These are phyloP conservation scores for Rhizopus stolonifer DNA, from an alignment of 371 early-diverging fungal species.

Conservation along the genomic window DNA sequence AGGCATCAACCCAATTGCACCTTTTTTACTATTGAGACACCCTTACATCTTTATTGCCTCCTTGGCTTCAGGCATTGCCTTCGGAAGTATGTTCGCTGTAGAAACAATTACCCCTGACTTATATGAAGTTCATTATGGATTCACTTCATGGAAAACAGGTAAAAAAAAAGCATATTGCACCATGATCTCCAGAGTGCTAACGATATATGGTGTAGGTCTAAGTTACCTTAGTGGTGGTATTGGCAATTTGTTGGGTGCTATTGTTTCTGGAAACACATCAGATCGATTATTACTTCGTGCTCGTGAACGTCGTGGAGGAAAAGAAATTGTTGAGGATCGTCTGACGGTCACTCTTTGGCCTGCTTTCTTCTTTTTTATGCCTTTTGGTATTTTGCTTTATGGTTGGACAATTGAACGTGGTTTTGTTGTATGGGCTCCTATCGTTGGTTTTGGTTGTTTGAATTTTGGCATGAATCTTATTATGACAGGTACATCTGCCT, in stretches of 20 bases:
- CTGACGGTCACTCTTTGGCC: slow-evolving; percentile 43
- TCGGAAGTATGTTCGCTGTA: slow-evolving; percentile 51
- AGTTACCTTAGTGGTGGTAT: slow-evolving; percentile 31
- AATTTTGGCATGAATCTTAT: slow-evolving; percentile 51
- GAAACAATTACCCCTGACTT: slow-evolving; percentile 42
- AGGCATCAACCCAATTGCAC: slow-evolving; percentile 29
- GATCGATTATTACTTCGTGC: slow-evolving; percentile 37
- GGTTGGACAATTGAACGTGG: slow-evolving; percentile 40
- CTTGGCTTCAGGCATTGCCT: slow-evolving; percentile 47
- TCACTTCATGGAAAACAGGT: slow-evolving; percentile 46
- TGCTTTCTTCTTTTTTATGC: slow-evolving; percentile 34
- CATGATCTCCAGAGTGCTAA: no score
- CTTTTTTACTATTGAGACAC: slow-evolving; percentile 41
- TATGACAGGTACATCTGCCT: slow-evolving; percentile 38
- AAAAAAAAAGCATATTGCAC: no score
- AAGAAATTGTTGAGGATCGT: slow-evolving; percentile 41
- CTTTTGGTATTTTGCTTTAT: slow-evolving; percentile 41
- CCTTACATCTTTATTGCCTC: slow-evolving; percentile 49
- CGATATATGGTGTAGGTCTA: slow-evolving; percentile 20
- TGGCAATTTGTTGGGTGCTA: slow-evolving; percentile 24
- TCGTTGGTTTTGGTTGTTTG: slow-evolving; percentile 43
- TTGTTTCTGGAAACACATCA: slow-evolving; percentile 38
- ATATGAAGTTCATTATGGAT: slow-evolving; percentile 33
- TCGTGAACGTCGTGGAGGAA: slow-evolving; percentile 39
- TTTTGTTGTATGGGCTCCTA: slow-evolving; percentile 33